Evolutionary conservation across 2,329 filamentous ascomycete species (phyloP), one percentile per base, ranked within the genome.

Genomic region (Triangularia setosa): DNA sequence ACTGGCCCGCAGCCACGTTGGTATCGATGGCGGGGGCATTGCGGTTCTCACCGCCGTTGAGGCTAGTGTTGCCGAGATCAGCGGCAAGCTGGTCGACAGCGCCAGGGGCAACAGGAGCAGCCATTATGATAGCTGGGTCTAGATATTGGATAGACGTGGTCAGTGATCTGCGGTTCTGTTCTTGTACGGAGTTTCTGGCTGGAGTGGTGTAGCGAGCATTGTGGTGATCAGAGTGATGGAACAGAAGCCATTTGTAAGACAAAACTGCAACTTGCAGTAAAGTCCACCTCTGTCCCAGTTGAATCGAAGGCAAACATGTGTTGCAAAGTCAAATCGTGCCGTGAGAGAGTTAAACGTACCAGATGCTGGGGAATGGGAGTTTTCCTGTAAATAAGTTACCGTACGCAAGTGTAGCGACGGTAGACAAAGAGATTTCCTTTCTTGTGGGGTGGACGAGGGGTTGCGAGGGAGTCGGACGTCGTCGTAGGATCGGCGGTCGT

Each of bases 61-160:
- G 83, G 77, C 85, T 84, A 75, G 88, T 80, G 81, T 88, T 91
- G 79, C 84, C 82, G 74, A 90, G 89, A 76, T 95, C 91, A 80
- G 87, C 83, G 81, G 88, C 86, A 79, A 93, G 90, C 89, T 92
- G 90, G 74, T 91, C 90, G 83, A 89, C 86, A 87, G 85, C 85
- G 79, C 80, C 80, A 74, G 81, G 76, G 72, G 82, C 76, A 77
- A 82, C 79, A 79, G 84, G 79, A 76, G 83, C 81, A 80, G 86
- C 83, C 86, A 90, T 90, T 79, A 80, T 84, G 74, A 71, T 65
- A 64, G 61, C 69, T 72, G 71, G 67, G 64, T 68, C 53, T 61
- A 60, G 24, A 58, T 21, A 7, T 62, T 58, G 67, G 62, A 67
- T 65, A 55, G 40, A 8, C 40, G 9, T 52, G 66, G 55, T 58